Evolutionary conservation across 2,329 filamentous ascomycete species (phyloP), one percentile per base, ranked within the genome.

Genomic region (Cordyceps fumosorosea): DNA sequence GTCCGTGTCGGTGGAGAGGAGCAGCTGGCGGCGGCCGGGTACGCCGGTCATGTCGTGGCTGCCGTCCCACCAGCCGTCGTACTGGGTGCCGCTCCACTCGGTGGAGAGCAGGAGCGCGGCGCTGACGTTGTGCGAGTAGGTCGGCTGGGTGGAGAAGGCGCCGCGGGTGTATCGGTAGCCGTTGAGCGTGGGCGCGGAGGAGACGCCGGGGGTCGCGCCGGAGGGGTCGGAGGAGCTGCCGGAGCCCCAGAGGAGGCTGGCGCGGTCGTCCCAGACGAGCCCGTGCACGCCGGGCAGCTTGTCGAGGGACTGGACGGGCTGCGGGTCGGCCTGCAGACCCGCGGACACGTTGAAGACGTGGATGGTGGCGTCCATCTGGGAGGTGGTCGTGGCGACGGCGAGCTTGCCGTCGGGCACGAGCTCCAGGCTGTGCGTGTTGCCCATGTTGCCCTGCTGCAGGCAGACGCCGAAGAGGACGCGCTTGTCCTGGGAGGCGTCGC

Each of bases 391-490:
- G 26, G 58, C 58, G 40, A 61, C 7, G 24, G 58, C 58, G 14
- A 61, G 12, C 26, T 48, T n/a, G 10, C 44, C 52, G 44, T 61
- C 52, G n/a, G 58, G 58, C 6, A 62, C 42, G 22, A 62, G 51
- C 42, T 62, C 59, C 7, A 62, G 59, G 59, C 52, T 56, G 52
- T 62, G 59, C 11, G 59, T 62, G 59, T 62, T 62, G 44, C 14
- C 12, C 51, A 56, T 26, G 53, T 32, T 8, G 45, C 34, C 53
- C 29, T 18, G 44, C 44, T 50, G 5, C 26, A 62, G 44, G 44
- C 59, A 62, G 16, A 62, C 51, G 51, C 52, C 59, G 16, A 40
- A 62, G 12, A n/a, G 24, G 29, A 62, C 51, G 8, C 24, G 40
- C 52, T 62, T 62, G 44, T 62, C 59, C 10, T 34, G 50, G 50